phyloP scores from a whole-genome alignment of 176 grass and related monocot genomes.

The Canna indica region DNA sequence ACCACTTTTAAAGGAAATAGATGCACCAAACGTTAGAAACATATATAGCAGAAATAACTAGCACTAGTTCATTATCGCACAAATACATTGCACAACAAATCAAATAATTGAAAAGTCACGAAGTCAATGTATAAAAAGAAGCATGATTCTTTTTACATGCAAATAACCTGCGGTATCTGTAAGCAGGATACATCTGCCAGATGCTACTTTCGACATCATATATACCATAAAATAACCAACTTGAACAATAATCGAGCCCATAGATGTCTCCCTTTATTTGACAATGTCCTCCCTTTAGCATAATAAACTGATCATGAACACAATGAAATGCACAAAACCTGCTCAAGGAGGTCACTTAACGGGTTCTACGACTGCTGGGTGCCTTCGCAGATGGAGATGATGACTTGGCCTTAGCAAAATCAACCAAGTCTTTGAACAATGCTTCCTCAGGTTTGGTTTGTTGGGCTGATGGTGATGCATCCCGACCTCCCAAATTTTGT shows the following conservation, averaged over 20 bases:
- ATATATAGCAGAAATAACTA: no score
- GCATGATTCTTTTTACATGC: neutral
- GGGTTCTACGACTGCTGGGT: conserved; percentile 66
- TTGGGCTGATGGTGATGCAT: conserved; percentile 17
- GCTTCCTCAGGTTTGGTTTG: conserved; percentile 70
- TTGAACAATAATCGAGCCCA: neutral
- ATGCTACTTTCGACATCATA: neutral
- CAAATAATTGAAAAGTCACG: neutral
- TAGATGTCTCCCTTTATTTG: neutral
- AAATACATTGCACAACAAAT: no score
- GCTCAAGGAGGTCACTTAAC: conserved; percentile 28
- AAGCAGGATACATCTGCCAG: neutral
- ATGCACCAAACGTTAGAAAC: no score
- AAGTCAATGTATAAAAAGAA: neutral
- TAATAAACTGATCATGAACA: neutral
- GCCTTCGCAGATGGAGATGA: conserved; percentile 59
- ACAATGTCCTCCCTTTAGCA: neutral
- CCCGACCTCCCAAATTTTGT: conserved; percentile 17
- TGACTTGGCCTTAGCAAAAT: conserved; percentile 62
- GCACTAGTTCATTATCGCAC: no score
- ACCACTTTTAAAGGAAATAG: neutral
- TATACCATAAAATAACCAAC: neutral
- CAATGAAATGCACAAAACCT: neutral
- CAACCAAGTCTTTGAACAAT: conserved; percentile 87
- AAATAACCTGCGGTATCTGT: neutral